Base-by-base conservation (phyloP, 768 basidiomycete genomes). In the Trametes maxima region DNA sequence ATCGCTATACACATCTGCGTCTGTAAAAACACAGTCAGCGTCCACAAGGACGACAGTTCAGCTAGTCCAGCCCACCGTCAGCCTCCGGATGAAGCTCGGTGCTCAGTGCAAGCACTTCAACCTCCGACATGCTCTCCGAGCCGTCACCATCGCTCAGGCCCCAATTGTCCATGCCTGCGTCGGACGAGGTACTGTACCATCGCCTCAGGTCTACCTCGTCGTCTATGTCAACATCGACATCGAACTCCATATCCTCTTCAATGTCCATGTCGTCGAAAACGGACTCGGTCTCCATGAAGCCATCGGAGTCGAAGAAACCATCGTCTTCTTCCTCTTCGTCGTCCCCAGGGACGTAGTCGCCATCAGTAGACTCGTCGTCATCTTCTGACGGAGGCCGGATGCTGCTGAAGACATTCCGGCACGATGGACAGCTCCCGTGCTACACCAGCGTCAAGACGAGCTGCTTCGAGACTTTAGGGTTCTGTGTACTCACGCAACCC, bases 351-450 rank as follows among this genome's bases (percentile, higher is more conserved):
- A 87, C 70, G 65, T 88, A 89, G 72, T 89, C 87, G 17, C 82
- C 87, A 68, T 88, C 87, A 14, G 83, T 85, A 3, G 84, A 87
- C 67, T 87, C 88, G 68, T 82, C 79, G 65, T 87, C 87, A 12
- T 81, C 80, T 36, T 85, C 82, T 1, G 80, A 76, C 1, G 76
- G 75, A 1, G 80, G 79, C 4, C 70, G 73, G 40, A 87, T 78
- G 53, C 85, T 80, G 40, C 86, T 73, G 72, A 89, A 89, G 6
- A 75, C 70, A 59, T 83, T 75, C 33, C 88, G 77, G 69, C 88
- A 90, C 4, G 86, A 82, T 16, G 88, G 88, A 65, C 89, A 90
- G 65, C 77, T 88, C 14, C 88, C 88, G 65, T 89, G 88, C 86
- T 88, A 61, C 4, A 69, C 5, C 3, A 13, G 36, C 24, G 25